A percentile compares a stretch with the other conserved stretches of the same genome.
Evolutionary conservation across 1,284 basidiomycete species (phyloP).

Genomic region (Moniliella sp.): DNA sequence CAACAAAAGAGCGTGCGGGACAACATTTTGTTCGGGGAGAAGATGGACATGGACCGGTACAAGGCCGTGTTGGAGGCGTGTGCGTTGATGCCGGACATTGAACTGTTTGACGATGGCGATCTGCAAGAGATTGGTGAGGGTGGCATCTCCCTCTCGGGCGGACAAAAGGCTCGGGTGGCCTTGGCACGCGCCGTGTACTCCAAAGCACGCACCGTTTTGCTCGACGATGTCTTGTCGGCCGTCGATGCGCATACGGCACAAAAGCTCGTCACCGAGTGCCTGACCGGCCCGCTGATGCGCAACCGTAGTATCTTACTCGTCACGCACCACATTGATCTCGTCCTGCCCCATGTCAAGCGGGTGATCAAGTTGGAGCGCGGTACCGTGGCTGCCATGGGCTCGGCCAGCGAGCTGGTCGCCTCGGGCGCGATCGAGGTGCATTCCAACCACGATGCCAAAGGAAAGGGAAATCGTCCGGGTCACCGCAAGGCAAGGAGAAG

Average conservation of each 20-base stretch:
- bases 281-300: slow-evolving; percentile 23
- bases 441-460: too few relatives aligned
- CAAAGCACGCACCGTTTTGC: slow-evolving; percentile 34
- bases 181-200: slow-evolving; percentile 36
- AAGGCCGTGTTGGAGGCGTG: slow-evolving; percentile 12
- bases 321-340: slow-evolving; percentile 42
- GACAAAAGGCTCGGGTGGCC: slow-evolving; percentile 19
- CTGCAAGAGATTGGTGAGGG: slow-evolving; percentile 12
- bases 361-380: too few relatives aligned
- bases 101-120: slow-evolving; percentile 17
- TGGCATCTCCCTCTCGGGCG: not conserved
- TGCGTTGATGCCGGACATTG: slow-evolving; percentile 12
- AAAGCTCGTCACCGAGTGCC: slow-evolving; percentile 39
- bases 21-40: slow-evolving; percentile 19
- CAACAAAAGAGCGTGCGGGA: too few relatives aligned
- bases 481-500: too few relatives aligned
- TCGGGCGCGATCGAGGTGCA: too few relatives aligned
- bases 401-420: too few relatives aligned
- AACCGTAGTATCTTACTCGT: slow-evolving; percentile 53
- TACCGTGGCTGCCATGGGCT: too few relatives aligned
- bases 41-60: slow-evolving; percentile 14
- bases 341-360: too few relatives aligned
- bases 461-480: too few relatives aligned
- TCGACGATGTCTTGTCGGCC: slow-evolving; percentile 51
- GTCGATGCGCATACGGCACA: slow-evolving; percentile 41